Percentiles rank a stretch among this genome's conserved stretches.
Conservation (phyloP, 352 stramenopile species). For the Globisporangium middletonii region DNA sequence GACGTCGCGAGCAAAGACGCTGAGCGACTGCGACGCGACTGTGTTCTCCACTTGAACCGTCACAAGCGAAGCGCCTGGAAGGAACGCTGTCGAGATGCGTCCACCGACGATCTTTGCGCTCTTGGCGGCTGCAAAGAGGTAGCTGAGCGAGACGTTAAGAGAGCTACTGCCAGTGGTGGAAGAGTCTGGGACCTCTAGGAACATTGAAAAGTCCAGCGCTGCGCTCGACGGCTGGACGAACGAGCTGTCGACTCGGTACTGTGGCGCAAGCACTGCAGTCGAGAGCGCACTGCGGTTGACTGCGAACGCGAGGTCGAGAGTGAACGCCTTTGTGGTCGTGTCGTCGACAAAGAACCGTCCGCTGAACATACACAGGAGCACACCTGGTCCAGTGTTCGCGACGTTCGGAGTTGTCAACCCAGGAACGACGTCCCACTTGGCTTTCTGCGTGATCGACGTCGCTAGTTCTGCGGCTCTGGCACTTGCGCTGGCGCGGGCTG, state of each 20-base stretch:
- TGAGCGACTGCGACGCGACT: slow-evolving; percentile 9
- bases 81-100: slow-evolving; percentile 25
- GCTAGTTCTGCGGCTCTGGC: slow-evolving; percentile 21
- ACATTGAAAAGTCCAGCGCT: slow-evolving; percentile 42
- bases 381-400: slow-evolving; percentile 17
- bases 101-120: slow-evolving; percentile 40
- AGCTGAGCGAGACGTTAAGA: slow-evolving; percentile 23
- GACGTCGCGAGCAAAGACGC: slow-evolving; percentile 28
- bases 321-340: slow-evolving; percentile 33
- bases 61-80: slow-evolving; percentile 25
- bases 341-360: slow-evolving; percentile 53
- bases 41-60: slow-evolving; percentile 19
- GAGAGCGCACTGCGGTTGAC: slow-evolving; percentile 12
- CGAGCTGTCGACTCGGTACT: slow-evolving; percentile 32
- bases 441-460: slow-evolving; percentile 18
- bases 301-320: slow-evolving; percentile 37
- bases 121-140: slow-evolving; percentile 33
- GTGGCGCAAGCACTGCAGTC: slow-evolving; percentile 6
- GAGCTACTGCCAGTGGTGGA: slow-evolving; percentile 2
- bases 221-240: slow-evolving; percentile 41
- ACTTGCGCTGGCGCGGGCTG: slow-evolving; percentile 17
- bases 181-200: slow-evolving; percentile 14
- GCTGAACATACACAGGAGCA: slow-evolving; percentile 41
- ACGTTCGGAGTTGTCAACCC: slow-evolving; percentile 21
- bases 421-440: slow-evolving; percentile 25